phyloP scores from a whole-genome alignment of 495 filamentous ascomycete genomes.

The Gamarada debralockiae region DNA sequence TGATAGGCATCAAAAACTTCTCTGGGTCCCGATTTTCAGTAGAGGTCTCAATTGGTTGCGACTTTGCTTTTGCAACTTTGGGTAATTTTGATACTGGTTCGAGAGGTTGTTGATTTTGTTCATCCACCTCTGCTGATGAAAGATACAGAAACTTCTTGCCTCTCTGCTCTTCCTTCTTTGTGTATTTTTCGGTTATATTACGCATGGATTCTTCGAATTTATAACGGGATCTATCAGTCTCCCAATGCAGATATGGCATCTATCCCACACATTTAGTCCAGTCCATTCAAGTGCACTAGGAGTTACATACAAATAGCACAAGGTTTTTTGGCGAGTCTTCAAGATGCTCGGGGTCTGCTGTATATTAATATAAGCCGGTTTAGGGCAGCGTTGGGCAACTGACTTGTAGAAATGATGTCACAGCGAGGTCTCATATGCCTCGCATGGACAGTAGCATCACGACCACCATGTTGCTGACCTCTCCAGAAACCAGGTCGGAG shows the following conservation, averaged over 20 bases:
- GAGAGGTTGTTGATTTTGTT: not conserved
- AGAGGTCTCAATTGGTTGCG: no score
- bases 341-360: not conserved
- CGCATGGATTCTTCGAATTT: conserved; percentile 14
- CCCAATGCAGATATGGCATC: conserved; percentile 23
- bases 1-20: not conserved
- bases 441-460: conserved; percentile 9
- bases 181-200: conserved; percentile 1
- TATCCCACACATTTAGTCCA: not conserved
- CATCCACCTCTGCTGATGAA: not conserved
- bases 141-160: not conserved
- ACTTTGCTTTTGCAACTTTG: no score
- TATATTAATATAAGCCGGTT: not conserved
- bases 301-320: conserved; percentile 6
- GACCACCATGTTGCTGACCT: conserved; percentile 11
- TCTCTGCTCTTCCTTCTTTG: not conserved
- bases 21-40: no score
- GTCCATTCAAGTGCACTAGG: not conserved
- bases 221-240: conserved; percentile 11
- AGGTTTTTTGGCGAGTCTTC: conserved; percentile 5
- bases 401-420: not conserved
- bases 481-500: conserved; percentile 13
- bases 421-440: conserved; percentile 2
- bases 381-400: not conserved
- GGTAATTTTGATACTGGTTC: not conserved